Evolutionary conservation across 164 flowering plant genomes (phyloP), one percentile per base, ranked within the genome.

Genomic region (Magnolia changhungtana): DNA sequence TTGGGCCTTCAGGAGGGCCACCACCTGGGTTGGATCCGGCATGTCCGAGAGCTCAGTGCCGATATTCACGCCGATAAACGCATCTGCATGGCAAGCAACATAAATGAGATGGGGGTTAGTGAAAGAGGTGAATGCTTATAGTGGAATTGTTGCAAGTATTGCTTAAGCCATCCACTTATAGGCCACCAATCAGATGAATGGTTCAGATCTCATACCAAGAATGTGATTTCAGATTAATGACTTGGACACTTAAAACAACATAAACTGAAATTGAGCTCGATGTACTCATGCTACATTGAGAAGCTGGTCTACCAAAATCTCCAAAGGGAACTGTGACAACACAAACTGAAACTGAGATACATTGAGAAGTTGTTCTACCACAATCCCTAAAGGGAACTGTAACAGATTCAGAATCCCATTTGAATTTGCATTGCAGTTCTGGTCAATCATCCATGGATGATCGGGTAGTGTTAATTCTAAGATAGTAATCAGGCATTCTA

Each of bases 11-110:
- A 94, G 92, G 24, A 94, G 96, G 61, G 92, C 90, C 73, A 88
- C 98, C 68, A 90, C 96, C 78, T 94, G 93, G 71, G 95, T 90
- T 1, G 98, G 92, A 73, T 84, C 83, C 11, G 98, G 98, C 97
- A 92, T 90, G 82, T 88, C 85, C 4, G 96, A 88, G 51, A 93
- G 86, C 50, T 77, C 89, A 1, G 94, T 91, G 18, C 97, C 97
- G 11, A 94, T 78, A 84, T 94, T 92, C 20, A 92, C 98, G 37
- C 98, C 98, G 59, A 94, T 79, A 80, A 93, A 88, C 69, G 93
- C 88, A 82, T 83, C 97, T 91, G 90, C 45, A 80, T 51, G 10
- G 72, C 50, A 21, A 37, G 23, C 19, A 19, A 68, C 59, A 69
- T 2, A 45, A 37, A 63, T 49, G 58, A 20, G 68, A 11, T 61